Base-by-base conservation (phyloP, 2,329 filamentous ascomycete species). In the Dryadomyces quercus-mongolicae region DNA sequence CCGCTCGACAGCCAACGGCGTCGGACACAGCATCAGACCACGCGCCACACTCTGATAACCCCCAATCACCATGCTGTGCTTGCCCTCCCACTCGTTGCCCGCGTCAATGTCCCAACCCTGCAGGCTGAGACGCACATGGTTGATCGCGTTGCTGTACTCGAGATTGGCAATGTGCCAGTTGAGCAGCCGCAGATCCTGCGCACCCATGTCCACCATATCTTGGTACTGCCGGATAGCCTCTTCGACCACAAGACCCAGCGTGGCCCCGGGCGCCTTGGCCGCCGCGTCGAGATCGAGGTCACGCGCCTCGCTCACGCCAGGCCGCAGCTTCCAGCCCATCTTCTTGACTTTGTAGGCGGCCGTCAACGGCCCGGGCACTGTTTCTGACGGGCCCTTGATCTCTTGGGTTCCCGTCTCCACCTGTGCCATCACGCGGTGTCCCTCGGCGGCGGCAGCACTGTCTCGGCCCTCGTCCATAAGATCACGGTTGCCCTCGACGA, bases 131-230 rank as follows among this genome's bases (percentile, higher is more conserved):
- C 86, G 85, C 60, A 86, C 84, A 54, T 95, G 82, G 60, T 90
- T 94, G 2, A 84, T 88, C 2, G 93, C 93, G 67, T 97, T 98
- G 58, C 92, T 94, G 65, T 98, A 98, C 68, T 98, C 93, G 15
- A 98, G 77, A 65, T 98, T 98, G 60, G 94, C 94, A 67, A 96
- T 86, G 68, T 98, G 94, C 93, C 93, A 98, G 64, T 96, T 98
- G 63, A 97, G 78, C 16, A 98, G 74, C 48, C 93, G 82, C 68
- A 95, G 84, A 63, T 98, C 93, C 64, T 89, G 87, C 1, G 91
- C 80, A 15, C 83, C 88, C 52, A 98, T 71, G 56, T 95, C 85
- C 31, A 97, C 77, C 50, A 98, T 78, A 36, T 79, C 75, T 63
- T 87, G 85, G 66, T 95, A 98, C 66, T 97, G 91, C 18, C 78